These are phyloP conservation scores for Wallacemonas sp. DNA, from an alignment of 208 protist genomes.

Conservation along the genomic window DNA sequence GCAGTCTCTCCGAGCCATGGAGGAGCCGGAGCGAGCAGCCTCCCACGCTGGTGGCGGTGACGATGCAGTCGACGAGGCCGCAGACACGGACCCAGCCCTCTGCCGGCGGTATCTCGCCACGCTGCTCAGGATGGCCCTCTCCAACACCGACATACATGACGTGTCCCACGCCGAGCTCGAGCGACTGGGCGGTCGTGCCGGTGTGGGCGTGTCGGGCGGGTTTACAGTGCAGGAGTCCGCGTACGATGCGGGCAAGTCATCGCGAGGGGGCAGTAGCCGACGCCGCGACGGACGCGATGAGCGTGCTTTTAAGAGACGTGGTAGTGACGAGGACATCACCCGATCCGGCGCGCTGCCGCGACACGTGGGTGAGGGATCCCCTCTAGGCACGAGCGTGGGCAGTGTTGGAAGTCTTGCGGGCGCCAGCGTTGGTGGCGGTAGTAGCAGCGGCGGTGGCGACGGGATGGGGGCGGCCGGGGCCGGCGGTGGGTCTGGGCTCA, in stretches of 20 bases:
- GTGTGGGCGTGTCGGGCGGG: background rate
- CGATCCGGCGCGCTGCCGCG: no score
- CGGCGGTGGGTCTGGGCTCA: background rate
- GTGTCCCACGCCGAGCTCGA: background rate
- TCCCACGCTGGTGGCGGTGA: constrained; percentile 1
- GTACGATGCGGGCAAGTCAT: constrained; percentile 3
- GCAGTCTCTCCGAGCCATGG: constrained; percentile 15
- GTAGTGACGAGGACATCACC: no score
- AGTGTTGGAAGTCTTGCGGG: background rate
- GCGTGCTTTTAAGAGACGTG: no score
- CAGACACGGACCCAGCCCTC: constrained; percentile 27
- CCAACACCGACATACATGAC: background rate
- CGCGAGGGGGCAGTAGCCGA: background rate
- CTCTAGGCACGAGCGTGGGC: no score
- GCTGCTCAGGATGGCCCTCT: constrained; percentile 28
- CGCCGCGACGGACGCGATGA: background rate
- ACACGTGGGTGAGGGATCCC: no score
- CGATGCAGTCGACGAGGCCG: constrained; percentile 14
- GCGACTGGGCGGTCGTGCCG: background rate
- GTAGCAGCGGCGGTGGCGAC: background rate
- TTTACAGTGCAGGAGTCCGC: constrained; percentile 6
- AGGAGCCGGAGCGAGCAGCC: background rate
- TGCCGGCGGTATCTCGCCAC: constrained; percentile 31
- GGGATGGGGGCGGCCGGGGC: background rate
- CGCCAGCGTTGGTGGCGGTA: background rate